Conservation (phyloP, 805 yeast species). For the Yueomyces sp. region DNA sequence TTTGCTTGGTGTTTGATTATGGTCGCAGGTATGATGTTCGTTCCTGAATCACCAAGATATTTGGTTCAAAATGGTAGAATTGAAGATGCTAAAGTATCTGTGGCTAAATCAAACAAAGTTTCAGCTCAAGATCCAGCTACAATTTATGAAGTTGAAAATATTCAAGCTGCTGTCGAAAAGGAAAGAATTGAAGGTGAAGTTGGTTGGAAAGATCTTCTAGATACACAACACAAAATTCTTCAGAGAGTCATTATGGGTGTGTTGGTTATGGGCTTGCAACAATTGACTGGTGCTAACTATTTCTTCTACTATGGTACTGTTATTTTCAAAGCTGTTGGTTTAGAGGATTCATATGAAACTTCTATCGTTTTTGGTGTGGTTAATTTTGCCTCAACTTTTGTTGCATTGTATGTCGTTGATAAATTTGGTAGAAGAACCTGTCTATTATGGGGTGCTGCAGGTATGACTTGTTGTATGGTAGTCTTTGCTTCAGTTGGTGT, state of each 20-base stretch:
- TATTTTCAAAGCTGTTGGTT: constrained; percentile 49
- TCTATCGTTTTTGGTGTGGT: constrained; percentile 49
- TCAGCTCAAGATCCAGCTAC: constrained; percentile 40
- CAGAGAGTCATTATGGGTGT: constrained; percentile 39
- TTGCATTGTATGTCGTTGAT: constrained; percentile 40
- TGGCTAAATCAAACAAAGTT: constrained; percentile 46
- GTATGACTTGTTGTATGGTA: constrained; percentile 35
- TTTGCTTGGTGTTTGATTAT: constrained; percentile 35
- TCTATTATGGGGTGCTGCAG: constrained; percentile 34
- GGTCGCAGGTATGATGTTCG: constrained; percentile 31
- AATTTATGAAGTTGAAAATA: constrained; percentile 41
- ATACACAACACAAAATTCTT: constrained; percentile 52
- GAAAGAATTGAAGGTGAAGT: constrained; percentile 54
- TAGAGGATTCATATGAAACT: constrained; percentile 45
- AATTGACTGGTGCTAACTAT: constrained; percentile 56
- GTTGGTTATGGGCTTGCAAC: constrained; percentile 52
- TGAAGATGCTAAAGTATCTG: constrained; percentile 49
- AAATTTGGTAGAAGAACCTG: constrained; percentile 42
- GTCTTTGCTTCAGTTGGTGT: constrained; percentile 54
- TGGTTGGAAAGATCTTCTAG: constrained; percentile 49
- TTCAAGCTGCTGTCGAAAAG: constrained; percentile 47
- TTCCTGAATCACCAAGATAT: constrained; percentile 72
- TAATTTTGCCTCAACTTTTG: constrained; percentile 45
- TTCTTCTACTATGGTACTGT: constrained; percentile 60
- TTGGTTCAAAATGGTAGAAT: constrained; percentile 40